Conservation (phyloP, 805 yeast species). For the Candida hispaniensis region DNA sequence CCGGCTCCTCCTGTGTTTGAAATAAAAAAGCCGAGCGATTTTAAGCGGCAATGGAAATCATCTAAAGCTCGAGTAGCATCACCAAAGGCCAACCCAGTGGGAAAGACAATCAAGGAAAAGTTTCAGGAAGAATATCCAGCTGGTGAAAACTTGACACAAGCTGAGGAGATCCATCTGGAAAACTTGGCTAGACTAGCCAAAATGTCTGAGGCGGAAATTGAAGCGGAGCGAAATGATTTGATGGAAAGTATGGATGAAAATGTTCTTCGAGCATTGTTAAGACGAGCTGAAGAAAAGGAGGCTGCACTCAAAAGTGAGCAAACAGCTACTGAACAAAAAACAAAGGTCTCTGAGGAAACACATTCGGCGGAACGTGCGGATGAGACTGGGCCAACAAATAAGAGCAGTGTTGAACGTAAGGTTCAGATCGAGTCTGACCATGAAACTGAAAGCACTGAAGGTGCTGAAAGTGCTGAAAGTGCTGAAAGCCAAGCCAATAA, state of each 20-base stretch:
- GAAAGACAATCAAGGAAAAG: constrained; percentile 7
- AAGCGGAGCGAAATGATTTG: constrained; percentile 54
- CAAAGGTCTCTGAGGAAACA: neutral
- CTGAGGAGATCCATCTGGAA: constrained; percentile 67
- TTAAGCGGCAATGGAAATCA: constrained; percentile 5
- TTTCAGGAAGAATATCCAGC: constrained; percentile 9
- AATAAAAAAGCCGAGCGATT: constrained; percentile 13
- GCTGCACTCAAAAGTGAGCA: constrained; percentile 17
- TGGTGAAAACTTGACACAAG: constrained; percentile 38
- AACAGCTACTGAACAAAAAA: neutral
- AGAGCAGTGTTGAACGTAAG: no score
- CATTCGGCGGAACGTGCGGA: neutral
- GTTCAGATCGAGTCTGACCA: no score
- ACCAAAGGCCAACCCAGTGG: constrained; percentile 5
- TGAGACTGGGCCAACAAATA: no score
- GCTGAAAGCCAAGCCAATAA: no score
- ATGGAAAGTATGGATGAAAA: constrained; percentile 58
- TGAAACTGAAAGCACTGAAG: no score
- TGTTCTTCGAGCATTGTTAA: constrained; percentile 37
- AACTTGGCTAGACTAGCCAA: constrained; percentile 49
- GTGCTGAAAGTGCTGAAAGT: no score
- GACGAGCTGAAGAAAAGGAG: constrained; percentile 39
- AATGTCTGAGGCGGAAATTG: constrained; percentile 59
- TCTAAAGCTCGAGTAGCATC: constrained; percentile 1
- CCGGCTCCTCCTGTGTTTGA: constrained; percentile 8